Evolutionary conservation across 495 filamentous ascomycete genomes (phyloP).

Genomic region (Melanomma pulvis-pyrius): DNA sequence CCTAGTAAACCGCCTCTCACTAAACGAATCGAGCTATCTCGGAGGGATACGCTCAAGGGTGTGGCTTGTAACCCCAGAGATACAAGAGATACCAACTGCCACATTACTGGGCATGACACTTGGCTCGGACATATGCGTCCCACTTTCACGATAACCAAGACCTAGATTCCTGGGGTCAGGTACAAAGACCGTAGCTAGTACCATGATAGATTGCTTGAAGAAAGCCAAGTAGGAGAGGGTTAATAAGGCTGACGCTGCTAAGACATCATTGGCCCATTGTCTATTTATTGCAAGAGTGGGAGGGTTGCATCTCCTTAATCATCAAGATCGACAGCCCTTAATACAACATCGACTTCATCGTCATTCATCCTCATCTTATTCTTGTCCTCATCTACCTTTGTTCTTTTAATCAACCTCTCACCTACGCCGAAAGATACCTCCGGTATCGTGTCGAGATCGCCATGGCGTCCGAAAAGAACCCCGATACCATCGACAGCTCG

Average conservation of each 20-base stretch:
- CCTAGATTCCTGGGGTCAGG: background rate
- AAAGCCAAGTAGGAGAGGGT: background rate
- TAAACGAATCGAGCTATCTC: background rate
- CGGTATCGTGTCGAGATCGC: background rate
- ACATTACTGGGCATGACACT: background rate
- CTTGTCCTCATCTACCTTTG: background rate
- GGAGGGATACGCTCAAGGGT: background rate
- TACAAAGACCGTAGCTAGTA: background rate
- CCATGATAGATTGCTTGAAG: background rate
- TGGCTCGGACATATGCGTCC: background rate
- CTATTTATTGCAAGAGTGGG: background rate
- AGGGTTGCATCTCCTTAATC: background rate
- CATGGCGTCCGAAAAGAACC: constrained; percentile 5
- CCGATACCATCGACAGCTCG: background rate
- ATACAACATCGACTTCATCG: background rate
- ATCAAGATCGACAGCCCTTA: background rate
- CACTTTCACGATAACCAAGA: background rate
- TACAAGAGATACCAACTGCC: background rate
- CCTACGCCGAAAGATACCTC: background rate
- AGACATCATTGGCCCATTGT: background rate
- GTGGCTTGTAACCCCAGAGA: background rate
- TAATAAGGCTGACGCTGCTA: background rate
- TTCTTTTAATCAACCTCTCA: background rate
- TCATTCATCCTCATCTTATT: background rate
- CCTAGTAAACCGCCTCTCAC: background rate